phyloP scores from a whole-genome alignment of 805 yeast genomes.

The Yamadazyma olivae region DNA sequence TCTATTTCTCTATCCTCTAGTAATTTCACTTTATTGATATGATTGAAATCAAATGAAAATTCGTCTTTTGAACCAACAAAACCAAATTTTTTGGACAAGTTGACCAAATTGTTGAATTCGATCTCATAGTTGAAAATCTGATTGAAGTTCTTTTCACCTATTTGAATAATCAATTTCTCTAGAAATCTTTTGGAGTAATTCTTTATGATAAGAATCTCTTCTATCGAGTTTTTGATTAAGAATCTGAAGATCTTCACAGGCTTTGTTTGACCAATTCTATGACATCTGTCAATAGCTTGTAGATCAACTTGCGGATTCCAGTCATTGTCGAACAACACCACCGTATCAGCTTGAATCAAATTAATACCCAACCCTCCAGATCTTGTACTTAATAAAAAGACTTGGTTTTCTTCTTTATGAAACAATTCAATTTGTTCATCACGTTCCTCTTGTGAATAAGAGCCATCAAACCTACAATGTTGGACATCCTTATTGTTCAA shows the following conservation, averaged over 20 bases:
- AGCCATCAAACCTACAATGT: conserved; percentile 73
- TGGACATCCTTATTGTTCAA: conserved; percentile 46
- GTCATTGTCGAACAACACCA: conserved; percentile 85
- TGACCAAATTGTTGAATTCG: conserved; percentile 19
- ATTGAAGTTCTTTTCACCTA: conserved; percentile 36
- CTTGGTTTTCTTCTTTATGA: conserved; percentile 21
- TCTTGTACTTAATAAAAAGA: conserved; percentile 82
- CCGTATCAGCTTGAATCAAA: conserved; percentile 83
- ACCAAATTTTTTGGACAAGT: conserved; percentile 17
- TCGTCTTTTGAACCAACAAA: conserved; percentile 11
- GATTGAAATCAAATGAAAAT: conserved; percentile 9
- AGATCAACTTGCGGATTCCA: conserved; percentile 98
- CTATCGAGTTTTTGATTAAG: conserved; percentile 75
- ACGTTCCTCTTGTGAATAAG: conserved; percentile 62
- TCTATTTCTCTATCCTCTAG: conserved; percentile 35
- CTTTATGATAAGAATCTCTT: conserved; percentile 72
- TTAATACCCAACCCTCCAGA: conserved; percentile 96
- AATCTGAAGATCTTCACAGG: conserved; percentile 84
- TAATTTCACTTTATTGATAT: conserved; percentile 2
- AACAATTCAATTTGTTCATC: conserved; percentile 60
- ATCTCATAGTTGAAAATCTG: conserved; percentile 17
- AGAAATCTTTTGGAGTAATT: conserved; percentile 75
- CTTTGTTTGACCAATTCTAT: conserved; percentile 83
- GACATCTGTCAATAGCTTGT: conserved; percentile 95
- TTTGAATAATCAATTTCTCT: conserved; percentile 20